These are phyloP conservation scores for Thelephora aurantiotincta DNA, from an alignment of 768 basidiomycete genomes.

Conservation along the genomic window DNA sequence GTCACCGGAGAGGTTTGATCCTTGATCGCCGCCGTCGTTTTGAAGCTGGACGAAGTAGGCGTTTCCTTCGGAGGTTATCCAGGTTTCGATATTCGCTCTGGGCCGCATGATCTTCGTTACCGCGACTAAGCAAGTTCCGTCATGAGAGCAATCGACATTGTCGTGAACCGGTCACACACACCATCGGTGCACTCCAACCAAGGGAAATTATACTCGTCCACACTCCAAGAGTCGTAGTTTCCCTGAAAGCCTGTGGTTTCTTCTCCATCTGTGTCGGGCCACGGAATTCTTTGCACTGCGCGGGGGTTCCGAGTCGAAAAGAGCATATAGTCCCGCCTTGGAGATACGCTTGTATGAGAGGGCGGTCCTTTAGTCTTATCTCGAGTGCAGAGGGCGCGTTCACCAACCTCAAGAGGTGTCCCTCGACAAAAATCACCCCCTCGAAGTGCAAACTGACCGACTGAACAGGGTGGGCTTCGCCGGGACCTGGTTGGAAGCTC, in stretches of 20 bases:
- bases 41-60: conserved; percentile 63
- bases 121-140: conserved; percentile 29
- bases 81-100: conserved; percentile 55
- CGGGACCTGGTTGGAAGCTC: conserved; percentile 64
- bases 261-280: conserved; percentile 45
- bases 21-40: conserved; percentile 19
- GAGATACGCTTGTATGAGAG: conserved; percentile 43
- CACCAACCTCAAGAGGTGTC: conserved; percentile 51
- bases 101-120: conserved; percentile 50
- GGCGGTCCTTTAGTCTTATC: conserved; percentile 1
- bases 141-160: not conserved
- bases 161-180: conserved; percentile 18
- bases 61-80: conserved; percentile 78
- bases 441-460: conserved; percentile 61
- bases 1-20: not conserved
- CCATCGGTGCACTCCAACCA: conserved; percentile 71
- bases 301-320: conserved; percentile 68
- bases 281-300: conserved; percentile 72
- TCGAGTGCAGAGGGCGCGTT: not conserved
- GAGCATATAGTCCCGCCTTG: conserved; percentile 49
- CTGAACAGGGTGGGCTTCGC: conserved; percentile 62
- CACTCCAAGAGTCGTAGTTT: conserved; percentile 56
- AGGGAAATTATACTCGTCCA: conserved; percentile 49
- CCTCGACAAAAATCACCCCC: conserved; percentile 71
- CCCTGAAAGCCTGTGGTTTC: conserved; percentile 21